Evolutionary conservation across 2,329 filamentous ascomycete genomes (phyloP), one percentile per base, ranked within the genome.

Genomic region (Paecilomyces fulvus): DNA sequence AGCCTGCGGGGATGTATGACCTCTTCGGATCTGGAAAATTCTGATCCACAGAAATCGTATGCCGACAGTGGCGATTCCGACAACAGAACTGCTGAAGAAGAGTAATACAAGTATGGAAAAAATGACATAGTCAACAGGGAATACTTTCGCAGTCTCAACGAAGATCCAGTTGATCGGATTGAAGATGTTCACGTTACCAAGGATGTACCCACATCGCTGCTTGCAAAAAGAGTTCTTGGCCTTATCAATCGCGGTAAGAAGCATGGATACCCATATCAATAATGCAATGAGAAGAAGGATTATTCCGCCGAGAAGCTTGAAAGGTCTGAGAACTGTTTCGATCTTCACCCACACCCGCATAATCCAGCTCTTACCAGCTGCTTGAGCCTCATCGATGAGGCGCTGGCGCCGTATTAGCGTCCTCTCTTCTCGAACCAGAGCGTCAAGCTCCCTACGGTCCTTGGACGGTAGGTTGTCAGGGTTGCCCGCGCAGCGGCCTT

Each of bases 31-130:
- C 70, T 88, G 86, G 81, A 97, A 97, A 66, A 99, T 85, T 57
- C 83, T 87, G 64, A 99, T 80, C 94, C 94, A 99, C 54, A 99
- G 82, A 80, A 99, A 96, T 62, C 94, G 89, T 65, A 99, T 96
- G 50, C 94, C 94, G 57, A 96, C 83, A 1, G 85, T 83, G 3
- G 91, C 89, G 54, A 97, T 85, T 14, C 94, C 94, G 1, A 90
- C 83, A 53, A 99, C 86, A 9, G 91, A 92, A 66, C 89, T 88
- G 74, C 83, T 86, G 76, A 99, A 97, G 71, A 99, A 86, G 64
- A 96, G 83, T 1, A 97, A 77, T 0, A 95, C 84, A 8, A 99
- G 76, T 1, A 96, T 76, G 0, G 90, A 84, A 80, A 96, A 95
- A 54, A 99, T 80, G 30, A 94, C 77, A 70, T 97, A 97, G 77